Evolutionary conservation across 768 basidiomycete species (phyloP).

Genomic region (Lentinus tigrinus): DNA sequence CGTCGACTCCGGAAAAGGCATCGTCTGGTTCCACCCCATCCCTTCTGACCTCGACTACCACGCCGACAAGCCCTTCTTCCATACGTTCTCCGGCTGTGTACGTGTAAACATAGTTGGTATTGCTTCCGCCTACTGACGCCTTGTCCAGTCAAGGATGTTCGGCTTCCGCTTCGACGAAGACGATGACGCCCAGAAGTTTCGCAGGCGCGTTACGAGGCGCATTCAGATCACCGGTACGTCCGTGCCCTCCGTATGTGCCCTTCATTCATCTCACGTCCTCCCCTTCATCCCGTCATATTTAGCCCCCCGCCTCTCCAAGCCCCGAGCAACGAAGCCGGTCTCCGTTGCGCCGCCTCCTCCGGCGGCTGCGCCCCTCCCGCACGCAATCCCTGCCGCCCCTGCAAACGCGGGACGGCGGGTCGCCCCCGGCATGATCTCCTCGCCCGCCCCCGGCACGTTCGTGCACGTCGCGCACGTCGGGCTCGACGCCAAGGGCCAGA

Average conservation of each 20-base stretch:
- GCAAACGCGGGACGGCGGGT: conserved; percentile 11
- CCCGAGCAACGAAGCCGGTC: not conserved
- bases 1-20: conserved; percentile 47
- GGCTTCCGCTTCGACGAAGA: conserved; percentile 62
- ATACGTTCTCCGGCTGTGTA: conserved; percentile 84
- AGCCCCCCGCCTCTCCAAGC: conserved; percentile 13
- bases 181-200: conserved; percentile 54
- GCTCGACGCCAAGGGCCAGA: conserved; percentile 45
- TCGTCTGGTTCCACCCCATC: conserved; percentile 69
- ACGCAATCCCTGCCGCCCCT: not conserved
- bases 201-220: conserved; percentile 57
- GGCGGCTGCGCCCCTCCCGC: not conserved
- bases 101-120: conserved; percentile 26
- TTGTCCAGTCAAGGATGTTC: conserved; percentile 41
- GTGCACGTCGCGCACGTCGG: conserved; percentile 68
- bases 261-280: not conserved
- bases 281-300: not conserved
- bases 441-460: conserved; percentile 60
- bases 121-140: conserved; percentile 19
- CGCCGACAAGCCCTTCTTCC: conserved; percentile 89
- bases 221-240: conserved; percentile 42
- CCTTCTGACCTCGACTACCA: conserved; percentile 65
- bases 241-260: not conserved
- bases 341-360: not conserved
- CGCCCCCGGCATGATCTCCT: conserved; percentile 50